phyloP scores from a whole-genome alignment of 2,329 filamentous ascomycete species.

The Aspergillus fijiensis region DNA sequence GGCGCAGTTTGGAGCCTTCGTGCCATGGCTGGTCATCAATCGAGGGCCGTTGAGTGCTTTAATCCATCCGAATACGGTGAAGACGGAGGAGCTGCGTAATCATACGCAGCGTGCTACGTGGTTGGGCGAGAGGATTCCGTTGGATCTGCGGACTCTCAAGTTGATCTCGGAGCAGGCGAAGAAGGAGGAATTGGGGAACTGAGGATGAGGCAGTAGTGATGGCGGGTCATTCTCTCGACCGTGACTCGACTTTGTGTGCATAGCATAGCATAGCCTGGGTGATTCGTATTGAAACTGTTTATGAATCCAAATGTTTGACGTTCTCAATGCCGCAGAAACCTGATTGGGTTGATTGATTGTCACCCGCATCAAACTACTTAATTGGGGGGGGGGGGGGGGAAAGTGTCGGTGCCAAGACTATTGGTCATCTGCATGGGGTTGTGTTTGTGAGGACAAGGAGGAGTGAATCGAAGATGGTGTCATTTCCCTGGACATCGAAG shows the following conservation, averaged over 20 bases:
- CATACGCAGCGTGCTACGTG: slow-evolving; percentile 48
- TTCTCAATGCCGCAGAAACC: background rate
- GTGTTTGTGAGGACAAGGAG: background rate
- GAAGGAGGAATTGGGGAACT: slow-evolving; percentile 17
- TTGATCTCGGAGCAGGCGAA: slow-evolving; percentile 26
- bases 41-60: slow-evolving; percentile 76
- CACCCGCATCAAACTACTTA: background rate
- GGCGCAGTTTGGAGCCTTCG: slow-evolving; percentile 82
- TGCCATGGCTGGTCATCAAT: slow-evolving; percentile 81
- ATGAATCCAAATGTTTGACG: background rate
- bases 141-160: slow-evolving; percentile 44
- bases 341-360: background rate
- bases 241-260: background rate
- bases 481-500: background rate
- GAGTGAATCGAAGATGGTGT: background rate
- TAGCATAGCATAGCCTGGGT: background rate
- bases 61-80: slow-evolving; percentile 74
- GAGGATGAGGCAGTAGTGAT: background rate
- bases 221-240: background rate
- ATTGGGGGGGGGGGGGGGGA: too few species aligned
- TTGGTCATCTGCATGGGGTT: background rate
- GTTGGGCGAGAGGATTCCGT: slow-evolving; percentile 47
- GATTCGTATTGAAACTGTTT: background rate
- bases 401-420: background rate
- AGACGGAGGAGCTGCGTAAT: slow-evolving; percentile 53